Base-by-base conservation (phyloP, 129 eudicot species). In the Deinandra increscens region DNA sequence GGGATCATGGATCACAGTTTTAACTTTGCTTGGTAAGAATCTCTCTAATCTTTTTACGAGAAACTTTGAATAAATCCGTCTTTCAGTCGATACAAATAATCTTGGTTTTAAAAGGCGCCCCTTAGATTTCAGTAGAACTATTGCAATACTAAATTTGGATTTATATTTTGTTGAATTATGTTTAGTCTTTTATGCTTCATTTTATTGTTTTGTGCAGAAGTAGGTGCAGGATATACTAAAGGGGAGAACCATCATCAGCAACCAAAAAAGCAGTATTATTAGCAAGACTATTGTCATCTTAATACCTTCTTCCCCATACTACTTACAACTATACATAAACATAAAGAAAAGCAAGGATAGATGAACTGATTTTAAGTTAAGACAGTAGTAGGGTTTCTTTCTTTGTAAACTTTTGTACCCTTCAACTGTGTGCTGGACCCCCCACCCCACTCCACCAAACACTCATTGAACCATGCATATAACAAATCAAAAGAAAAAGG, bases 331-430 rank as follows among this genome's bases (percentile, higher is more conserved):
- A 79, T 87, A 81, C 76, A 81, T 82, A 76, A 79, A 87, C 86
- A 84, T 85, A 80, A 72, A 74, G 62, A 82, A 83, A 44, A 61
- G 38, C 56, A 69, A 88, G 84, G 88, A 85, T 88, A 85, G 84
- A 75, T 81, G 94, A 84, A 79, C 87, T 85, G 86, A 87, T 87
- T 67, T 82, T 74, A 90, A 75, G 89, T 82, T 74, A 90, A 75
- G 89, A 77, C 84, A 79, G 87, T 82, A 87, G 96, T 82, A 87
- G 96, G 92, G 81, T 75, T 56, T 78, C 78, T 73, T 61, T 82
- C 70, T 75, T 81, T 82, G 75, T 83, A 81, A 60, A 81, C 84
- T 63, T 90, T 87, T 91, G 84, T 87, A 85, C 86, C 63, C 84
- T 72, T 78, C 23, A 83, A 82, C 81, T 81, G 81, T 83, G 85